Conservation (phyloP, 2,329 filamentous ascomycete genomes). For the Beauveria rudraprayagi region DNA sequence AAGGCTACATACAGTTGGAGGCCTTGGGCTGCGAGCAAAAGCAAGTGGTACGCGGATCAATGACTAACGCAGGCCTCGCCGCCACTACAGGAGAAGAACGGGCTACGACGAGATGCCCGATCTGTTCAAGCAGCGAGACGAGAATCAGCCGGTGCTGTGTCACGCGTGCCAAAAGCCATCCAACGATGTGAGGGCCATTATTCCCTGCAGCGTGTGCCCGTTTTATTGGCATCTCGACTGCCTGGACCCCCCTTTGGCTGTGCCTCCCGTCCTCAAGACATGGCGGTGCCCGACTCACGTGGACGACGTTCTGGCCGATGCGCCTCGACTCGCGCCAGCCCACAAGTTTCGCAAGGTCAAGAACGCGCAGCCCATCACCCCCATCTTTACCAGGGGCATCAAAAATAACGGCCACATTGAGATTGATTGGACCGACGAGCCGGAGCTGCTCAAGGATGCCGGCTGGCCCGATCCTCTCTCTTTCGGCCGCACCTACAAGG, state of each 20-base stretch:
- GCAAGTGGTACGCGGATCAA: background rate
- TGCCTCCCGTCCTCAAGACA: conserved; percentile 65
- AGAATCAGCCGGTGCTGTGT: conserved; percentile 71
- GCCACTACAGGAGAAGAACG: conserved; percentile 37
- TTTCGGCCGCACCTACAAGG: conserved; percentile 57
- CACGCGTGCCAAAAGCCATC: conserved; percentile 63
- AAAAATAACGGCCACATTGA: conserved; percentile 66
- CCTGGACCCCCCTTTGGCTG: conserved; percentile 72
- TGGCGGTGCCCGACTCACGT: conserved; percentile 89
- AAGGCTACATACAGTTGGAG: background rate
- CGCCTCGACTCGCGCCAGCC: conserved; percentile 51
- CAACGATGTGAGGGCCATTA: conserved; percentile 57
- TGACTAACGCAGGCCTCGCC: background rate
- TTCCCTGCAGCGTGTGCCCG: conserved; percentile 77
- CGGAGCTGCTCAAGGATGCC: conserved; percentile 45
- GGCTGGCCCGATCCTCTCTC: conserved; percentile 51
- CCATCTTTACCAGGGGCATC: conserved; percentile 53
- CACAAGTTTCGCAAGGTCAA: conserved; percentile 56
- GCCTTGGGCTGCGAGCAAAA: background rate
- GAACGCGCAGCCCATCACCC: conserved; percentile 42
- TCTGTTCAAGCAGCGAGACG: conserved; percentile 62
- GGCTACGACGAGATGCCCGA: conserved; percentile 57
- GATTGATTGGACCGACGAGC: conserved; percentile 51
- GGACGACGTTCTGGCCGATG: conserved; percentile 60
- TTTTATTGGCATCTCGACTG: conserved; percentile 91